Percentiles rank a stretch among this genome's conserved stretches.
These are phyloP conservation scores for Cladosporium sphaerospermum DNA, from an alignment of 2,329 filamentous ascomycete genomes.

Conservation along the genomic window DNA sequence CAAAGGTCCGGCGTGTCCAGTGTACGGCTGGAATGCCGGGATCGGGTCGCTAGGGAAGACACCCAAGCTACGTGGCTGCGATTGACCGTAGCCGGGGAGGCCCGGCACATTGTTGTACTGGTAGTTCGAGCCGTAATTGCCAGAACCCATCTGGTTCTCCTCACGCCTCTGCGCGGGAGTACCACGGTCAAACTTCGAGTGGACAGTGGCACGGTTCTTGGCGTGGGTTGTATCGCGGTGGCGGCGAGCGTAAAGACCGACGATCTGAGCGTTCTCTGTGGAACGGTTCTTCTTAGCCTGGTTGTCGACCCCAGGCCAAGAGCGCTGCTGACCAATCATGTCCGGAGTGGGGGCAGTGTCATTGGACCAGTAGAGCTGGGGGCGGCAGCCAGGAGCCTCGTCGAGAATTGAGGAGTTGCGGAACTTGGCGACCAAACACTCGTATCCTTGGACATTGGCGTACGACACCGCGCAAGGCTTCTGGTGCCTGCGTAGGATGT, in stretches of 20 bases:
- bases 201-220: constrained; percentile 34
- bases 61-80: neutral
- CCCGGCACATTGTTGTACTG: neutral
- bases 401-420: constrained; percentile 95
- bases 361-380: constrained; percentile 64
- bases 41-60: too few relatives aligned
- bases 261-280: constrained; percentile 77
- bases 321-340: constrained; percentile 63
- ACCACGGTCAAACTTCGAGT: constrained; percentile 75
- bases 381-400: constrained; percentile 72
- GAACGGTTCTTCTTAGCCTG: constrained; percentile 81
- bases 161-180: constrained; percentile 44
- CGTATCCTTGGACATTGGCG: constrained; percentile 91
- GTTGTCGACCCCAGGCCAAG: constrained; percentile 76
- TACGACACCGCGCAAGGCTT: constrained; percentile 90
- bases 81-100: neutral
- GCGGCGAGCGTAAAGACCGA: constrained; percentile 80
- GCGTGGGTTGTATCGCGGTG: neutral
- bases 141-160: constrained; percentile 16
- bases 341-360: constrained; percentile 36
- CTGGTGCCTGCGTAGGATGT: constrained; percentile 45
- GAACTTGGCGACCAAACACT: constrained; percentile 89
- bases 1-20: too few relatives aligned
- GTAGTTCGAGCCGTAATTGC: neutral
- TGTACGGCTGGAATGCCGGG: too few relatives aligned